These are phyloP conservation scores for Zalaria obscura DNA, from an alignment of 2,329 filamentous ascomycete genomes.

Conservation along the genomic window DNA sequence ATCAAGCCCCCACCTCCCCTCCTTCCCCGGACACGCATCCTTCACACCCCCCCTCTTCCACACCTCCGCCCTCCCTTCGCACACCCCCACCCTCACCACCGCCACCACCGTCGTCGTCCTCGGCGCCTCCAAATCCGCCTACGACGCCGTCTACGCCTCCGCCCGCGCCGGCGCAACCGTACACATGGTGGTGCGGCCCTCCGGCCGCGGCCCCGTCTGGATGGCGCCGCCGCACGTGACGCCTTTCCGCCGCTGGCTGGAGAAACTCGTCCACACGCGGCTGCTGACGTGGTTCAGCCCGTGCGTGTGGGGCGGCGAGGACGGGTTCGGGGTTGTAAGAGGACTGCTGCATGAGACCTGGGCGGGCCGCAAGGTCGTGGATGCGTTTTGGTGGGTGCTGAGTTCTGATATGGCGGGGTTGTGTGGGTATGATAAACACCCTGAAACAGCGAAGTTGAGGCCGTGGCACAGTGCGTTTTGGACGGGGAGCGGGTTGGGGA, in stretches of 20 bases:
- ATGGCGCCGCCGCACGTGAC: conserved; percentile 49
- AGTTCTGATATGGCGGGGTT: conserved; percentile 36
- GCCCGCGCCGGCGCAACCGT: conserved; percentile 38
- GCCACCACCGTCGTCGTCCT: conserved; percentile 37
- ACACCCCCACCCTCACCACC: conserved; percentile 21
- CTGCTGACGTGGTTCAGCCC: conserved; percentile 62
- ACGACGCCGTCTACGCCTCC: conserved; percentile 47
- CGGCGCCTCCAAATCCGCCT: conserved; percentile 49
- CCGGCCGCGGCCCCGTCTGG: conserved; percentile 46
- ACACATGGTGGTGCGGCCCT: conserved; percentile 43
- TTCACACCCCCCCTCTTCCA: conserved; percentile 46
- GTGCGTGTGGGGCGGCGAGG: conserved; percentile 54
- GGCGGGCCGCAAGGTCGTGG: conserved; percentile 41
- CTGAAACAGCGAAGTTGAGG: conserved; percentile 26
- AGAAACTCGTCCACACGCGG: conserved; percentile 52
- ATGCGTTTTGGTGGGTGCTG: conserved; percentile 42
- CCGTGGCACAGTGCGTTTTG: conserved; percentile 33
- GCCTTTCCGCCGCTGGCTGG: conserved; percentile 52
- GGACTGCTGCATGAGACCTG: conserved; percentile 43
- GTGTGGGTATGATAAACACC: conserved; percentile 30
- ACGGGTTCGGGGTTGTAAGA: conserved; percentile 42
- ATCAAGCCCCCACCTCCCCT: conserved; percentile 41
- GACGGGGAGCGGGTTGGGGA: conserved; percentile 42
- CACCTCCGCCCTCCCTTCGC: conserved; percentile 34
- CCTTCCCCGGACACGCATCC: conserved; percentile 31